Percentiles rank a stretch among this genome's conserved stretches.
These are phyloP conservation scores for Clathrus columnatus DNA, from an alignment of 768 basidiomycete genomes.

Conservation along the genomic window DNA sequence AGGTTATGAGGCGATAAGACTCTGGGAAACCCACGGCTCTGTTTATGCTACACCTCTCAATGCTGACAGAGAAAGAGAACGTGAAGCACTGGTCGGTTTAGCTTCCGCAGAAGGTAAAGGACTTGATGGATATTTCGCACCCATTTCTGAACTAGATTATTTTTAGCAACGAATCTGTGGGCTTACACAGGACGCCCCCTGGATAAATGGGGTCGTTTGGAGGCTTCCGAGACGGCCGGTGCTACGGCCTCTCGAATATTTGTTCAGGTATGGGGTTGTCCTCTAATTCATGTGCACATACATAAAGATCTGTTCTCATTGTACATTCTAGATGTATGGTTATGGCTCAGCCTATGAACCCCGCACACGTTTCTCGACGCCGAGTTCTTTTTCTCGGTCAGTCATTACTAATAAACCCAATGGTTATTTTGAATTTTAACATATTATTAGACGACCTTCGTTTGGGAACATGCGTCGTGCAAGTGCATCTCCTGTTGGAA, in stretches of 20 bases:
- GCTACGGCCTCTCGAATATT: constrained; percentile 57
- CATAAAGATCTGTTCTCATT: not conserved
- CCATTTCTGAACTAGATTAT: constrained; percentile 1
- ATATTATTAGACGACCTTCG: not conserved
- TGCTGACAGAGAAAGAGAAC: constrained; percentile 49
- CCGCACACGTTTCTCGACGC: not conserved
- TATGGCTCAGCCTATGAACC: not conserved
- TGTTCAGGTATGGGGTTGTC: constrained; percentile 31
- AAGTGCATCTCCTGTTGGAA: not conserved
- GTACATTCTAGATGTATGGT: not conserved
- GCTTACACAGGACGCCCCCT: constrained; percentile 36
- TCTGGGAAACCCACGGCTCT: constrained; percentile 48
- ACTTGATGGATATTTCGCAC: not conserved
- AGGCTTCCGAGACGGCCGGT: constrained; percentile 57
- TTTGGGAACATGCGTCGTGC: not conserved
- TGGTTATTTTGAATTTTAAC: too few species aligned
- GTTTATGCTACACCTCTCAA: constrained; percentile 45
- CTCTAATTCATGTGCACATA: not conserved
- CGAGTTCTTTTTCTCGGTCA: not conserved
- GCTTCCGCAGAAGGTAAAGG: constrained; percentile 61
- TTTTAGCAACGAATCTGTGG: constrained; percentile 47
- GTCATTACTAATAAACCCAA: too few species aligned
- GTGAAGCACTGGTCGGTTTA: constrained; percentile 58
- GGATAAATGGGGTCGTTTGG: constrained; percentile 39
- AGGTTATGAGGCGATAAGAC: constrained; percentile 67